These are phyloP conservation scores for Patellifolia procumbens DNA, from an alignment of 179 eudicot species.

Conservation along the genomic window DNA sequence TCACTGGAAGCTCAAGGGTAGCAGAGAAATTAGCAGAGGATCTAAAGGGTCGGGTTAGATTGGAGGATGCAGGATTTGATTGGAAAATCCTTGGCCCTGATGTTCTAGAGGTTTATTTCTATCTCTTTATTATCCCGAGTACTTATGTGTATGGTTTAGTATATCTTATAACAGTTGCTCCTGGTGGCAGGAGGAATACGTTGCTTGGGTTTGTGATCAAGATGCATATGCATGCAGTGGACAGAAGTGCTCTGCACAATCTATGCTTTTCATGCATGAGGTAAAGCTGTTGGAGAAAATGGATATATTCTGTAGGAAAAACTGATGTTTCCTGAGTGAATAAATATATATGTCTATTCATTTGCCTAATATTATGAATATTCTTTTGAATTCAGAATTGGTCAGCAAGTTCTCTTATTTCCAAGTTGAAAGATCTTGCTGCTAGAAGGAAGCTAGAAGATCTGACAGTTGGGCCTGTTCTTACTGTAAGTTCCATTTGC, in stretches of 20 bases:
- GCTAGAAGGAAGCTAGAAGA: constrained; percentile 84
- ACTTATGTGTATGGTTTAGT: constrained; percentile 5
- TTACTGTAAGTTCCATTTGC: constrained; percentile 58
- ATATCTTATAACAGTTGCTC: constrained; percentile 24
- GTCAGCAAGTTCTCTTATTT: constrained; percentile 67
- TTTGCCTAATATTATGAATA: not conserved
- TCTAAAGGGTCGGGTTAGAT: constrained; percentile 74
- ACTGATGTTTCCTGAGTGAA: not conserved
- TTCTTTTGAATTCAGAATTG: constrained; percentile 61
- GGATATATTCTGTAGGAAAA: not conserved
- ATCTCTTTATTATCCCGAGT: not conserved
- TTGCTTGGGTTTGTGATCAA: constrained; percentile 99
- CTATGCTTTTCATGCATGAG: constrained; percentile 96
- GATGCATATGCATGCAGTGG: constrained; percentile 99
- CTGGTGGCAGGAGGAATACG: constrained; percentile 75
- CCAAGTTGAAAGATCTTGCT: constrained; percentile 71
- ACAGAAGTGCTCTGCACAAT: constrained; percentile 98
- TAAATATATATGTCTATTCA: not conserved
- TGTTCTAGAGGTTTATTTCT: constrained; percentile 72
- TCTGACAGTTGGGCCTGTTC: constrained; percentile 92
- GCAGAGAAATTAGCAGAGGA: constrained; percentile 92
- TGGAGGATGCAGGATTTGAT: constrained; percentile 99
- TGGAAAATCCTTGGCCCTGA: constrained; percentile 99
- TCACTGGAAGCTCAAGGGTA: constrained; percentile 98
- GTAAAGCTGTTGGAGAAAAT: constrained; percentile 33